Percentiles rank a stretch among this genome's conserved stretches.
Evolutionary conservation across 345 rosid genomes (phyloP).

Genomic region (Pelargonium nanum): DNA sequence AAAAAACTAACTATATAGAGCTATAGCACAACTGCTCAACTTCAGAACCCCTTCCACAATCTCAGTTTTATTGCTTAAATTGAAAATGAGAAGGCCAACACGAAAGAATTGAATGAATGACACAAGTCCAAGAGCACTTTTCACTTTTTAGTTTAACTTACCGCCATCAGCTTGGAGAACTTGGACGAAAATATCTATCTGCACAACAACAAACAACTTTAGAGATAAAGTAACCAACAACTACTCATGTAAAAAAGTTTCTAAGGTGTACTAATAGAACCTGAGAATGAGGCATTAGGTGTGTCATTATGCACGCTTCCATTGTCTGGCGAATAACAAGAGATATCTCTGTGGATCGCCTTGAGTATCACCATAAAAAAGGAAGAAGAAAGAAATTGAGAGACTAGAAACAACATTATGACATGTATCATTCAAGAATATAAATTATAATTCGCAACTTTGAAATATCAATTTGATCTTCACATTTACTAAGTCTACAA

Average conservation of each 20-base stretch:
- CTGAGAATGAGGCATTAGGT: constrained; percentile 90
- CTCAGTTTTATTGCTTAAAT: background rate
- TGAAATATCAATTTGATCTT: too few relatives aligned
- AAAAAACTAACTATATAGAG: too few relatives aligned
- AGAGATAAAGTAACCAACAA: constrained; percentile 6
- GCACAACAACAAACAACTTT: constrained; percentile 15
- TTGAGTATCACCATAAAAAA: constrained; percentile 16
- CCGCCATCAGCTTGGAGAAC: constrained; percentile 99
- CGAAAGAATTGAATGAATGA: background rate
- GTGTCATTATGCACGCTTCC: constrained; percentile 84
- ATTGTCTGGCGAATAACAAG: constrained; percentile 86
- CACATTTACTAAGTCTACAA: too few relatives aligned
- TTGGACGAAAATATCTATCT: constrained; percentile 91
- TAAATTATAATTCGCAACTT: too few relatives aligned
- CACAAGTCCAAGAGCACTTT: background rate
- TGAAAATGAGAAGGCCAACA: background rate
- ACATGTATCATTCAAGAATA: too few relatives aligned
- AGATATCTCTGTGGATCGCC: constrained; percentile 95
- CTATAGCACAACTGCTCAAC: too few relatives aligned
- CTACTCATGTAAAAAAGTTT: background rate
- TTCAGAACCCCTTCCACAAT: too few relatives aligned
- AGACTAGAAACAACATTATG: too few relatives aligned
- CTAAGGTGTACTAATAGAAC: constrained; percentile 19
- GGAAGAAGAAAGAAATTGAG: too few relatives aligned
- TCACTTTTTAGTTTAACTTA: constrained; percentile 19